phyloP scores from a whole-genome alignment of 345 rosid species.

The Cochlearia excelsa region DNA sequence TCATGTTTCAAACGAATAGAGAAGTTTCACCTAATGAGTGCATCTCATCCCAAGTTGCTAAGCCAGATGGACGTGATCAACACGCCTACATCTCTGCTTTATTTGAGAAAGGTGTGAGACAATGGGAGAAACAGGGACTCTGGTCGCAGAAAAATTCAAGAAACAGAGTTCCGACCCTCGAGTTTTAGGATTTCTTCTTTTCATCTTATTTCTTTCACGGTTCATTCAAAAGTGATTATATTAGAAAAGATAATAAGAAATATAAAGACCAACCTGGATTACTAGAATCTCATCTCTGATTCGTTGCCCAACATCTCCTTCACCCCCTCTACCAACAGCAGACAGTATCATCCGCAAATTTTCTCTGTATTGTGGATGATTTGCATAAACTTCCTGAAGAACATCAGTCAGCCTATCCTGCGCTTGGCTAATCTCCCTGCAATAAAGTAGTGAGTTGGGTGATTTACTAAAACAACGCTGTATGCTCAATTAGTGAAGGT shows the following conservation, averaged over 20 bases:
- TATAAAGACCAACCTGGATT: constrained; percentile 66
- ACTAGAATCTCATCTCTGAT: constrained; percentile 97
- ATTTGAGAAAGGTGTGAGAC: constrained; percentile 8
- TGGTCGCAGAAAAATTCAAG: constrained; percentile 11
- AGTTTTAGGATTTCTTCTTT: constrained; percentile 15
- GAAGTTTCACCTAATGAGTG: constrained; percentile 19
- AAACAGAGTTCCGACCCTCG: constrained; percentile 2
- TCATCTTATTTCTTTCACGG: neutral
- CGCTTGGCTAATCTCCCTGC: constrained; percentile 95
- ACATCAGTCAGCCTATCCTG: constrained; percentile 89
- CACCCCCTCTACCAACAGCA: constrained; percentile 98
- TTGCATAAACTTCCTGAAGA: constrained; percentile 62
- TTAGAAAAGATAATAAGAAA: neutral
- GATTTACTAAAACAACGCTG: constrained; percentile 6
- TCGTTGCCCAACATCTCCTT: constrained; percentile 99
- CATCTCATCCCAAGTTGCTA: constrained; percentile 5
- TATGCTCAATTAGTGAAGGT: constrained; percentile 7
- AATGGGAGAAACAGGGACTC: constrained; percentile 2
- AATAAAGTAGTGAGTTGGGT: constrained; percentile 20
- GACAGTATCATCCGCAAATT: constrained; percentile 84
- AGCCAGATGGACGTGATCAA: constrained; percentile 14
- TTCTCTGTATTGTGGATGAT: constrained; percentile 65
- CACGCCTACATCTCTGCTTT: constrained; percentile 19
- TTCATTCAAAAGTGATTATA: constrained; percentile 10
- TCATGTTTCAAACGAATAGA: constrained; percentile 20